Evolutionary conservation across 805 yeast genomes (phyloP), one percentile per base, ranked within the genome.

Genomic region (Pichia heedii): DNA sequence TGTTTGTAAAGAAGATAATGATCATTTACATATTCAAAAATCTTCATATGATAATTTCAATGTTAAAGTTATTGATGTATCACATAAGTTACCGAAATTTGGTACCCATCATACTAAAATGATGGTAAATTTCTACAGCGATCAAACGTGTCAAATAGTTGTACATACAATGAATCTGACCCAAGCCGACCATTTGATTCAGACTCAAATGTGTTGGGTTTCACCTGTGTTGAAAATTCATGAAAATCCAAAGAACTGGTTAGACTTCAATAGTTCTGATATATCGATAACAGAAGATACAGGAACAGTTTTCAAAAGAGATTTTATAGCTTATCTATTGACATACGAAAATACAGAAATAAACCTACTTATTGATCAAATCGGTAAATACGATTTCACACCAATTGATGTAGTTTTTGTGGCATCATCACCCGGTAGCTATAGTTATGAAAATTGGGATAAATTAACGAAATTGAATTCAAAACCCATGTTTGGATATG

Each of bases 181-280:
- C 1, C 57, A 58, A 30, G 54, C 70, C 0, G 89, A 82, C 56
- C 70, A 76, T 40, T 62, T 63, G 5, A 68, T 70, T 1, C 76
- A 81, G 44, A 80, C 83, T 7, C 87, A 81, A 53, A 77, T 79
- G 68, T 62, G 73, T 27, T 81, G 88, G 88, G 58, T 69, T 29
- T 73, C 83, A 8, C 85, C 83, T 1, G 53, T 57, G 21, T 46
- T 70, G 13, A 26, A 22, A n/a, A 8, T 33, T 6, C 44, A 49
- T 22, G 5, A 20, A 1, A 30, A 39, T 20, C 10, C 10, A 1
- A 20, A 12, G 5, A 29, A 26, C 3, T 48, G 36, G 22, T 37
- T 41, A 13, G 41, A 45, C 1, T 35, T 50, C 5, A 39, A 48
- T 27, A 33, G 39, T 6, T 20, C 32, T 5, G 30, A 42, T 8